Percentiles rank a stretch among this genome's conserved stretches.
Conservation (phyloP, 768 basidiomycete genomes). For the Panellus pusillus region DNA sequence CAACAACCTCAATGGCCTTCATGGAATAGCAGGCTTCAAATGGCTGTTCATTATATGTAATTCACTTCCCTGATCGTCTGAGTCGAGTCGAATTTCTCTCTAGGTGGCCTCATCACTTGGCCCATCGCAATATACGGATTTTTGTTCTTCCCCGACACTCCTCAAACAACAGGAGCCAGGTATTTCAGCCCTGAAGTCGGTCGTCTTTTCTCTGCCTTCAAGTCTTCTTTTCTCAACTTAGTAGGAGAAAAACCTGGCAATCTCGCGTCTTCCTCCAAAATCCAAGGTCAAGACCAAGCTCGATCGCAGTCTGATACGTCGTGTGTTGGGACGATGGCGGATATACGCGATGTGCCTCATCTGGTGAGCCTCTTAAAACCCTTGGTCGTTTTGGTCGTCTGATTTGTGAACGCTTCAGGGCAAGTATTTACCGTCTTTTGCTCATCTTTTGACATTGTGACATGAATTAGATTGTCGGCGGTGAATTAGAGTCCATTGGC, state of each 20-base stretch:
- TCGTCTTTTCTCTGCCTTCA: conserved; percentile 5
- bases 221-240: neutral
- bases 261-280: conserved; percentile 39
- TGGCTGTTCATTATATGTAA: conserved; percentile 21
- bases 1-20: conserved; percentile 12
- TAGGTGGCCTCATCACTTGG: conserved; percentile 69
- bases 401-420: conserved; percentile 4
- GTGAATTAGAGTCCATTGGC: conserved; percentile 67
- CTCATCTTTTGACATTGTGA: conserved; percentile 37
- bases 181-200: conserved; percentile 60
- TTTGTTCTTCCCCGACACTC: conserved; percentile 70
- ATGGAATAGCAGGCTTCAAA: conserved; percentile 15
- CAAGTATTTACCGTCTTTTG: neutral
- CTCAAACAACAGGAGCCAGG: conserved; percentile 60
- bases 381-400: neutral
- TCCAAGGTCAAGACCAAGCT: conserved; percentile 24
- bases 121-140: conserved; percentile 75
- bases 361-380: conserved; percentile 39
- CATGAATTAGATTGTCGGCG: conserved; percentile 26
- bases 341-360: conserved; percentile 66
- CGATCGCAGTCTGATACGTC: conserved; percentile 41
- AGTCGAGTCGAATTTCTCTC: too few species aligned
- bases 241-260: conserved; percentile 58
- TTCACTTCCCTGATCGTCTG: too few species aligned
- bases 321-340: conserved; percentile 59